Evolutionary conservation across 192 early-diverging fungal genomes (phyloP), one percentile per base, ranked within the genome.

Genomic region (Coemansia sp.): DNA sequence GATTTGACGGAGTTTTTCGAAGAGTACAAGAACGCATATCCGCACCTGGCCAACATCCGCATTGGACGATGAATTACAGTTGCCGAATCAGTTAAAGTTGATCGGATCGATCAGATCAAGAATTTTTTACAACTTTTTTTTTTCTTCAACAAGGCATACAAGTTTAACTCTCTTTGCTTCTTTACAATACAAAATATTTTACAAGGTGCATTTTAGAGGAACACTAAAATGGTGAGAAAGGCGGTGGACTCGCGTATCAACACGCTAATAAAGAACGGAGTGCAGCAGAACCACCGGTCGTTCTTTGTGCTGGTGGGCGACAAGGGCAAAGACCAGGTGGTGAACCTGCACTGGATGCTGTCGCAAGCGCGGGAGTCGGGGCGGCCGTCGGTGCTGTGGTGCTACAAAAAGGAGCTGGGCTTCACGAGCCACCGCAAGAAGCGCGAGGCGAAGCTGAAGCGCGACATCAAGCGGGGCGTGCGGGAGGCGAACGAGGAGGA

Each of bases 381-480:
- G 6, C 80, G 95, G 29, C 95, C 97, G 11, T 91, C 87, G 12
- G 97, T 99, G n/a, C 86, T 99, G 25, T 99, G 97, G 97, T 99
- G 97, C 81, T 99, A 99, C 83, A 97, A 99, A 68, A 99, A 97
- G 75, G 95, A 97, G 2, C 85, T 99, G 1, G 93, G 94, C 7
- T 99, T 99, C 76, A 91, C 84, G 31, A 89, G 87, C 60, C 92
- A 99, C 77, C 89, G 95, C 60, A 96, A 97, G 71, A 98, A 99
- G 87, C 83, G 97, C 42, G 94, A 95, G 81, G 87, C 88, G 28
- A 94, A 95, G 78, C 93, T 99, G 68, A 95, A 95, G 82, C 87
- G 85, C 48, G 92, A 97, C 65, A 90, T 99, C 60, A 92, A 94
- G 60, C 77, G 90, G 23, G 97, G 97, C 1, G 87, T 91, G 48